Evolutionary conservation across 495 filamentous ascomycete species (phyloP), one percentile per base, ranked within the genome.

Genomic region (Neurospora pannonica): DNA sequence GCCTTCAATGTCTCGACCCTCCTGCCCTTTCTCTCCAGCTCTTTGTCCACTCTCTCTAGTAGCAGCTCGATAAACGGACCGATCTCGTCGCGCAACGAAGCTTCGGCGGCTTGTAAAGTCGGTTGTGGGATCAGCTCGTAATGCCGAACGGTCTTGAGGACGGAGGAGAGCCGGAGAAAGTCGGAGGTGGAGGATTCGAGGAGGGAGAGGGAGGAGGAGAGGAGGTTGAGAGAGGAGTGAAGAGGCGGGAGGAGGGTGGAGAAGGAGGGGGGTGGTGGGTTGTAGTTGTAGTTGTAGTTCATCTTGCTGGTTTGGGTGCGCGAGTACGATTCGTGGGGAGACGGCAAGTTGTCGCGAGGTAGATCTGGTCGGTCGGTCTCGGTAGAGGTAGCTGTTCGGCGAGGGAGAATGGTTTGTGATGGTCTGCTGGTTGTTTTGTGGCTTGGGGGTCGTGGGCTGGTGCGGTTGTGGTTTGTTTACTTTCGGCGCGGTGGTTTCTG

Each of bases 51-150:
- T 74, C 85, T 82, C 81, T 85, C 84, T 72, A 87, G 83, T 7
- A 87, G 80, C 19, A 81, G 76, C 8, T 81, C 75, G 38, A 86
- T 84, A 15, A 85, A 84, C 31, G 85, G 85, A 11, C 82, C 81
- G 71, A 87, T 86, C 75, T 87, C 85, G 74, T 86, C 84, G 75
- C 84, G 85, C 15, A 87, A 81, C 7, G 85, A 86, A 73, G 84
- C 71, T 46, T 87, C 85, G 75, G 85, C 85, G 6, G 80, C 79
- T 48, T 83, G 82, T 73, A 87, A 82, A 62, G 85, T 85, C 5
- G 83, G 81, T 72, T 86, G 85, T 9, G 85, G 85, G 76, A 87
- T 86, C 0, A 87, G 79, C 73, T 87, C 85, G 83, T 87, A 87
- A 80, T 87, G 85, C 82, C 85, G 82, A 28, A 86, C 84, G 69